Base-by-base conservation (phyloP, 306 rosid species). In the Abrus pulchellus region DNA sequence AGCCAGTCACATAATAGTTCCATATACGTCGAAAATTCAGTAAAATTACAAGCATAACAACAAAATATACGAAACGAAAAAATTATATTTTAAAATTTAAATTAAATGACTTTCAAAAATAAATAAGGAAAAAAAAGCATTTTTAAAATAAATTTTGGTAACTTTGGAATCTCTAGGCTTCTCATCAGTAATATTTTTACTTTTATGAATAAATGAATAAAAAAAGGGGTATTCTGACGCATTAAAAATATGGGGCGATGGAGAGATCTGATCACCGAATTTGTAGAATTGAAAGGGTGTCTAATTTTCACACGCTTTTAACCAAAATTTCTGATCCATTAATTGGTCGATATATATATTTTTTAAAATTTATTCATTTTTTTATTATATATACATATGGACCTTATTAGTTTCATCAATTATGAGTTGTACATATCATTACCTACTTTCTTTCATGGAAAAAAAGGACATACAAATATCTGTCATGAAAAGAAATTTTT, bases 211-310 rank as follows among this genome's bases (percentile, higher is more conserved):
- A 49, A 27, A 70, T 32, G 6, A 0, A n/a, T 9, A n/a, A 41
- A 29, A 70, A 52, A 43, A 43, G 12, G 45, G 27, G 68, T 64
- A 81, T 50, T 76, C 40, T n/a, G 47, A 54, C 11, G 28, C 8
- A 50, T 38, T 59, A 28, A 47, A 47, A 59, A 11, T 1, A 32
- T 2, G 33, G 34, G 33, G 32, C 10, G 27, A 70, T 48, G 64
- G 64, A 49, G 65, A 71, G 75, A 80, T 80, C 84, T 20, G 60
- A 80, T 80, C 80, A 80, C 74, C 84, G 84, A 80, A 38, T 41
- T 43, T 62, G 32, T 10, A 68, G 70, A 57, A 40, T 41, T 40
- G 71, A 60, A 78, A 9, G 48, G 50, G 64, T 28, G 52, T 69
- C 59, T 65, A 36, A 72, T 45, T 83, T 64, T 64, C 65, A 83